Base-by-base conservation (phyloP, 495 filamentous ascomycete species). In the Xylaria acuta region DNA sequence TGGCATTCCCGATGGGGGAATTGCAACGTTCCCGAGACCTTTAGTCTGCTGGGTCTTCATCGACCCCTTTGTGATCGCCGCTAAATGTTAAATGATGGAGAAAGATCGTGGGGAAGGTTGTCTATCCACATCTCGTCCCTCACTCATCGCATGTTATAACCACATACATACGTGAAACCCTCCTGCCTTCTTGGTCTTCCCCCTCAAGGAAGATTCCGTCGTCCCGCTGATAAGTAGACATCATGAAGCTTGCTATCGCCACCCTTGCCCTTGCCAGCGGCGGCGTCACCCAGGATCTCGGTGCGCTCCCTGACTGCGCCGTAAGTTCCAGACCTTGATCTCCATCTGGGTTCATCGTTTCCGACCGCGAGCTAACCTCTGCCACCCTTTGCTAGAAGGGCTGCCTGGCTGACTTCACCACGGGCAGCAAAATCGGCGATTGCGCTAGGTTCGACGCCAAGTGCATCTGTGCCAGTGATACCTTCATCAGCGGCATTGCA, bases 391-490 rank as follows among this genome's bases (percentile, higher is more conserved):
- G 30, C 72, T 72, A 92, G 90, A 76, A 84, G 84, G 12, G 54
- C 5, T 93, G 91, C 75, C 88, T 87, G 14, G 80, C 80, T 64
- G 69, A 78, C 27, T 85, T 87, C 56, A 84, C 88, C 8, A 25
- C 58, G 9, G 81, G 79, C 45, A 76, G 78, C 72, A 64, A 75
- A 54, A 84, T 85, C 67, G 87, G 85, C 56, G 72, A 80, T 70
- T 94, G 93, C 80, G 80, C 83, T 18, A 66, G 74, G 20, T 75
- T 86, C 60, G 87, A 94, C 70, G 77, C 89, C 72, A 74, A 80
- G 47, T 97, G 94, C 79, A 93, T 95, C 75, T 97, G 94, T 82
- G 75, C 71, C 14, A 82, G 87, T 79, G 74, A 79, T 7, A 76
- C 78, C 11, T 92, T 93, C 83, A 84, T 97, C 70, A 74, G 58